A percentile compares a stretch with the other conserved stretches of the same genome.
Conservation (phyloP, 441 rosid species). For the Gossypium lobatum region DNA sequence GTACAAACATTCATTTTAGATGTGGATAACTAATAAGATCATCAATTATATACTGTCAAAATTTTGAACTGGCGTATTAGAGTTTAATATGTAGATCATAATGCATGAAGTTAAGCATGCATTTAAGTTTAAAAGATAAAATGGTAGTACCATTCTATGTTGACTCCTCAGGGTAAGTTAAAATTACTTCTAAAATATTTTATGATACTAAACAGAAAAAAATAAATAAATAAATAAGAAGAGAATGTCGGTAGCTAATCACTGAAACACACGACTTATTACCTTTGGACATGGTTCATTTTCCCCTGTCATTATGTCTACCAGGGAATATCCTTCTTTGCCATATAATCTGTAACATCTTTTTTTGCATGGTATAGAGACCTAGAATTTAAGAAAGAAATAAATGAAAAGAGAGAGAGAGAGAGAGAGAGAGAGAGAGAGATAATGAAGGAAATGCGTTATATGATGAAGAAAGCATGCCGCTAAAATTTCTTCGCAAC, state of each 20-base stretch:
- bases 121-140: background rate
- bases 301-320: conserved; percentile 94
- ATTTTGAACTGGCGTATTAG: background rate
- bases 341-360: conserved; percentile 66
- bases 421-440: background rate
- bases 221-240: background rate
- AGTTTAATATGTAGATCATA: background rate
- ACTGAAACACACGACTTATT: conserved; percentile 11
- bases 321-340: conserved; percentile 78
- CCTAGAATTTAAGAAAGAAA: conserved; percentile 37
- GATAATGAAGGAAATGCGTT: background rate
- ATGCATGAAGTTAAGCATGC: background rate
- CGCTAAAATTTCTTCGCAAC: background rate
- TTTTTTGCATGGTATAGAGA: conserved; percentile 93
- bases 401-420: background rate
- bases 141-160: background rate
- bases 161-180: no score
- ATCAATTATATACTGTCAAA: background rate
- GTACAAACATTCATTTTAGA: background rate
- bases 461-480: background rate
- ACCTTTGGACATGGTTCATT: conserved; percentile 89
- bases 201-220: background rate
- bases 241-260: background rate
- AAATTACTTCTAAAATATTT: conserved; percentile 24
- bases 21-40: background rate